Base-by-base conservation (phyloP, 495 filamentous ascomycete genomes). In the Tuber borchii region DNA sequence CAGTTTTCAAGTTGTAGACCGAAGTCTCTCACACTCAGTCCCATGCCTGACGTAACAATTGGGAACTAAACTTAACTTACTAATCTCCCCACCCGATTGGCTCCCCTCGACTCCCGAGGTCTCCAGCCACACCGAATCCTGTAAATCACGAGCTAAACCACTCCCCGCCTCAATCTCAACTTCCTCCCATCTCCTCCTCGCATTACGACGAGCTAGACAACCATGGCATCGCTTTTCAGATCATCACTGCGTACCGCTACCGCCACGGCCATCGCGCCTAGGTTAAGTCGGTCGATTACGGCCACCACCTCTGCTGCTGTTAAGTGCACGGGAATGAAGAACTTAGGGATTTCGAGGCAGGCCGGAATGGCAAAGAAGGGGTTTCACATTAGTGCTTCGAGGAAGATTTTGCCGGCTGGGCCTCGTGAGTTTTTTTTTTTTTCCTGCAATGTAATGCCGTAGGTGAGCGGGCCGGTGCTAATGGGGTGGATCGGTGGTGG, bases 321-420 rank as follows among this genome's bases (percentile, higher is more conserved):
- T 16, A 61, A 70, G 44, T 44, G 56, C 34, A 8, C 56, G n/a
- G 20, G 44, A 20, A 75, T 71, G n/a, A 37, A 69, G 68, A 22
- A 39, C 22, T 77, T 71, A n/a, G 77, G 70, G 22, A 71, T 75
- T 40, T 31, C 73, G 46, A 79, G 71, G 40, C 51, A 77, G 71
- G 73, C 75, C 34, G 22, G 61, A 56, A 51, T 77, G 69, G 56
- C 73, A 79, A 69, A 12, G 70, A 19, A 78, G 73, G 26, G 73
- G 81, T 94, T 94, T 88, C 91, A 93, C 83, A 90, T 89, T 78
- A 91, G 90, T 68, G 86, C 88, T 80, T 87, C 86, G 84, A 88
- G 87, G 84, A 84, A 85, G 81, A 89, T 94, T 83, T 88, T 94
- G 75, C 90, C 91, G 78, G 87, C 89, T 74, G 84, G 87, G 80